Evolutionary conservation across 352 stramenopile species (phyloP).

Genomic region (Phytophthora constricta): DNA sequence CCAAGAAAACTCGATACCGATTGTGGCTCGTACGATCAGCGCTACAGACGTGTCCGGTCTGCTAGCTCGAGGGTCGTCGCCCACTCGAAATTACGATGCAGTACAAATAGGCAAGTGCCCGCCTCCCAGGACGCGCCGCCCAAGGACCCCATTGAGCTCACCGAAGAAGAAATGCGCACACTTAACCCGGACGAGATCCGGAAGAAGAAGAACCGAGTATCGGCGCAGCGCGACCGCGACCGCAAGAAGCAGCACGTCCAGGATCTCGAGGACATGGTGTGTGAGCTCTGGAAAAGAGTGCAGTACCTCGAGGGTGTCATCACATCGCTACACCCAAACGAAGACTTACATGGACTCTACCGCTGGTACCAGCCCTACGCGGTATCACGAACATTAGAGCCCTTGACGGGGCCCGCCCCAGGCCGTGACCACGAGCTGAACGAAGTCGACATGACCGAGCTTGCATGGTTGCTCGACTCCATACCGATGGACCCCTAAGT

Average conservation of each 20-base stretch:
- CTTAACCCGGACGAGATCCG: slow-evolving; percentile 59
- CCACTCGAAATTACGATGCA: slow-evolving; percentile 18
- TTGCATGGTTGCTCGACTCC: slow-evolving; percentile 41
- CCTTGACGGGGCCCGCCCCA: slow-evolving; percentile 14
- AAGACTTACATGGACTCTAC: slow-evolving; percentile 48
- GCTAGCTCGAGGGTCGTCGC: slow-evolving; percentile 30
- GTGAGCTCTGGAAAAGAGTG: slow-evolving; percentile 61
- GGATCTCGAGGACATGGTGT: slow-evolving; percentile 63
- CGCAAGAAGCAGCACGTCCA: slow-evolving; percentile 65
- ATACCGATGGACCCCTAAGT: slow-evolving; percentile 28
- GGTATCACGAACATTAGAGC: slow-evolving; percentile 21
- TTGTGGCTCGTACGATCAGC: slow-evolving; percentile 32
- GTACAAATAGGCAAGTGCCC: slow-evolving; percentile 40
- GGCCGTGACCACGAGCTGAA: slow-evolving; percentile 9
- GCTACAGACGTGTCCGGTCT: slow-evolving; percentile 36
- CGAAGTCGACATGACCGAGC: slow-evolving; percentile 38
- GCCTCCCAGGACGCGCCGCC: slow-evolving; percentile 39
- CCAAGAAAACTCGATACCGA: slow-evolving; percentile 22
- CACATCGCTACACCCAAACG: slow-evolving; percentile 41
- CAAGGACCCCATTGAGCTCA: slow-evolving; percentile 54
- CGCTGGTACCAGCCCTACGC: slow-evolving; percentile 43
- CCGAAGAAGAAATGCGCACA: slow-evolving; percentile 47
- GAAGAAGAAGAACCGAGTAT: slow-evolving; percentile 76
- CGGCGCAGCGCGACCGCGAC: slow-evolving; percentile 59
- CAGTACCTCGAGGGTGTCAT: slow-evolving; percentile 66